These are phyloP conservation scores for Tolypocladium pustulatum DNA, from an alignment of 2,329 filamentous ascomycete species.

Conservation along the genomic window DNA sequence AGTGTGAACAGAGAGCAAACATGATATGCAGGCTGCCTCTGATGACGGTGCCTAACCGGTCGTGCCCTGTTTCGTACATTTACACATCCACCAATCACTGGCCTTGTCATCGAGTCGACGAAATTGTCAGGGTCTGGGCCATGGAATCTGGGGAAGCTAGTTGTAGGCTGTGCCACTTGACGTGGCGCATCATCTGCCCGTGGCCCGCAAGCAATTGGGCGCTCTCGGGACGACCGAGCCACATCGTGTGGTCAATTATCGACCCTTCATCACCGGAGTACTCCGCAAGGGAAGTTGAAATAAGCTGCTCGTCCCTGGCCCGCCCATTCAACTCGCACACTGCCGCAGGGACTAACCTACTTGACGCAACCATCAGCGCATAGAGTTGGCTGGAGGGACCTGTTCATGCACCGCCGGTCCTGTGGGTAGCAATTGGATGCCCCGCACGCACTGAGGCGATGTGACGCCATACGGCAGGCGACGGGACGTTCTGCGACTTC, in stretches of 20 bases:
- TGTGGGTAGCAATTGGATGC: background rate
- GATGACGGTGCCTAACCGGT: background rate
- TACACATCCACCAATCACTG: background rate
- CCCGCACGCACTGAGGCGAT: background rate
- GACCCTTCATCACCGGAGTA: background rate
- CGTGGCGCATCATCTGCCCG: background rate
- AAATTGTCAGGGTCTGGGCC: background rate
- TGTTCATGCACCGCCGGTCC: background rate
- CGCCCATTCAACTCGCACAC: background rate
- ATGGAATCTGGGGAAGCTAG: background rate
- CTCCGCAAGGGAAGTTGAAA: too few relatives aligned
- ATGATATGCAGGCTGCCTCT: background rate
- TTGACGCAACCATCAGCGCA: background rate
- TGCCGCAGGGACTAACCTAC: background rate
- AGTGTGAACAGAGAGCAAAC: background rate
- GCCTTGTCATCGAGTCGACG: too few relatives aligned
- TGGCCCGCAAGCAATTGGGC: background rate
- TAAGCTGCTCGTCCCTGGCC: background rate
- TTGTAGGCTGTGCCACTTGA: background rate
- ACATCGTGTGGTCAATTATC: background rate
- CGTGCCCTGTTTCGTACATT: background rate
- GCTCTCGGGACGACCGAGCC: background rate
- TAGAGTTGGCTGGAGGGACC: background rate
- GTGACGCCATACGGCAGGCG: background rate
- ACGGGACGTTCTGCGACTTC: background rate